A percentile compares a stretch with the other conserved stretches of the same genome.
Conservation (phyloP, 2,329 filamentous ascomycete species). For the Hymenoscyphus fraxineus region DNA sequence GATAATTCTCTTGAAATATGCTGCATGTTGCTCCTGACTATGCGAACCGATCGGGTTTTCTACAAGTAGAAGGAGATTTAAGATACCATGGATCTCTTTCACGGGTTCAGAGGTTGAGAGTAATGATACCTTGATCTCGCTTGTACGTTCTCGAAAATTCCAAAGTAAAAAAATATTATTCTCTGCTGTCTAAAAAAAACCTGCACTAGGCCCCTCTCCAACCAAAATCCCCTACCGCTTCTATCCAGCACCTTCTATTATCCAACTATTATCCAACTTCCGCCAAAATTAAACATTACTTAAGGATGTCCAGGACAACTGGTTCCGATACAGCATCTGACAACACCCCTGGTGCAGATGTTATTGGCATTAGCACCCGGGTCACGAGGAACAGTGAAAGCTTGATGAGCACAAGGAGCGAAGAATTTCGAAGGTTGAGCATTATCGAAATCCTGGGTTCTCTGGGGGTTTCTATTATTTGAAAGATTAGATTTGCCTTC, state of each 20-base stretch:
- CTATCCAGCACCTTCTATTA: background rate
- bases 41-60: too few relatives aligned
- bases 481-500: background rate
- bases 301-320: background rate
- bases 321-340: slow-evolving; percentile 10
- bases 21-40: too few relatives aligned
- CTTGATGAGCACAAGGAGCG: slow-evolving; percentile 1
- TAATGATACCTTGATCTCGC: too few relatives aligned
- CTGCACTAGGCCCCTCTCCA: too few relatives aligned
- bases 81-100: too few relatives aligned
- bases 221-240: too few relatives aligned
- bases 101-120: too few relatives aligned
- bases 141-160: too few relatives aligned
- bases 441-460: background rate
- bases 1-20: too few relatives aligned
- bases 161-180: slow-evolving; percentile 4
- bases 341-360: background rate
- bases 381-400: slow-evolving; percentile 9
- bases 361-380: background rate
- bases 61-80: too few relatives aligned
- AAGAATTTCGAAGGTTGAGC: slow-evolving; percentile 5
- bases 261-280: background rate
- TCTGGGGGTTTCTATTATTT: background rate
- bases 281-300: background rate
- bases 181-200: too few relatives aligned